Evolutionary conservation across 2,329 filamentous ascomycete genomes (phyloP).

Genomic region (Penicillium sp.): DNA sequence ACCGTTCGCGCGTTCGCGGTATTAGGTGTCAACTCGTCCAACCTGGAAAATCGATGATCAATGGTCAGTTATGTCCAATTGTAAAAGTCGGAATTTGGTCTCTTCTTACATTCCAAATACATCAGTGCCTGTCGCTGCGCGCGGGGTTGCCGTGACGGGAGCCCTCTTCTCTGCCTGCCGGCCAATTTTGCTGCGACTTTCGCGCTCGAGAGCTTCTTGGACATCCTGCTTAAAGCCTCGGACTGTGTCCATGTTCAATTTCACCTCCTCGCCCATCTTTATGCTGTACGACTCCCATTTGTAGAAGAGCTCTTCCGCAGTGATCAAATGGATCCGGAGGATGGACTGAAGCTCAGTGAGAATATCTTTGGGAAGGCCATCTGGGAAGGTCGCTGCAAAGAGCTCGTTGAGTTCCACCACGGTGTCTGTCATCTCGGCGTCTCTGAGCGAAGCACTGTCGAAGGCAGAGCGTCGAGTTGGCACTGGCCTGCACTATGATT

Average conservation of each 20-base stretch:
- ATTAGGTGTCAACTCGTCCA: conserved; percentile 69
- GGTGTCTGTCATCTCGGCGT: conserved; percentile 50
- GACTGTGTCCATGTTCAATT: conserved; percentile 68
- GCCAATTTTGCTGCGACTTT: conserved; percentile 63
- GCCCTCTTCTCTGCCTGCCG: conserved; percentile 66
- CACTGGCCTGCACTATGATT: background rate
- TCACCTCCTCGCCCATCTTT: conserved; percentile 85
- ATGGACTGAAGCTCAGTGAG: conserved; percentile 81
- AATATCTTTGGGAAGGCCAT: conserved; percentile 73
- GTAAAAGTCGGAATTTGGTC: background rate
- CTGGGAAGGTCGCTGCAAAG: conserved; percentile 59
- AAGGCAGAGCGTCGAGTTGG: background rate
- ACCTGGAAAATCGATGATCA: conserved; percentile 41
- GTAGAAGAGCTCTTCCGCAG: conserved; percentile 86
- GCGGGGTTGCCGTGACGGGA: conserved; percentile 59
- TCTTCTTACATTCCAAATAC: conserved; percentile 75
- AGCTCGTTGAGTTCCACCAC: conserved; percentile 58
- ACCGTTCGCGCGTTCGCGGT: conserved; percentile 50
- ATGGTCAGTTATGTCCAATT: background rate
- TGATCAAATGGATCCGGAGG: conserved; percentile 77
- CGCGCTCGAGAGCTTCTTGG: conserved; percentile 79
- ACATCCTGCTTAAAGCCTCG: conserved; percentile 83
- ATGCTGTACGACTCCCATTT: conserved; percentile 99
- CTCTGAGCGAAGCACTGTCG: conserved; percentile 4
- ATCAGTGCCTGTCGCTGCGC: conserved; percentile 63